Evolutionary conservation across 108 stramenopile genomes (phyloP).

Genomic region (Skeletonema marinoi): DNA sequence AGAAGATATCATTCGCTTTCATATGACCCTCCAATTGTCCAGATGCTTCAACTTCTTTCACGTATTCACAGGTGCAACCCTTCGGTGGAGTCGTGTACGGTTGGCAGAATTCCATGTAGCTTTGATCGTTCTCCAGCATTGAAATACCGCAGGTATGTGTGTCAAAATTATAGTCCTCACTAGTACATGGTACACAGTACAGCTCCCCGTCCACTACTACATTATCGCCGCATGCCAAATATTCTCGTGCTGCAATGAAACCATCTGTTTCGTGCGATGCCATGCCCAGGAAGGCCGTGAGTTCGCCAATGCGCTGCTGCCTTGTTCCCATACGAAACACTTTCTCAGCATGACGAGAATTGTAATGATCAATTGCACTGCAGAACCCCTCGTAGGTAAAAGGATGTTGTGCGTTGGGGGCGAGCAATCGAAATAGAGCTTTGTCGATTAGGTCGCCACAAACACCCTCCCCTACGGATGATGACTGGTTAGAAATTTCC

Average conservation of each 20-base stretch:
- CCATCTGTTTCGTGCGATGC: slow-evolving; percentile 37
- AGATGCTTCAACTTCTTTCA: slow-evolving; percentile 35
- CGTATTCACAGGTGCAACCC: slow-evolving; percentile 31
- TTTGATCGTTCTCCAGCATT: slow-evolving; percentile 35
- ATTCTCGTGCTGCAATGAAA: slow-evolving; percentile 20
- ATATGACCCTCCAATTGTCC: slow-evolving; percentile 29
- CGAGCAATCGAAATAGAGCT: slow-evolving; percentile 11
- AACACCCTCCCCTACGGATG: slow-evolving; percentile 16
- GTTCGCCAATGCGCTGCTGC: slow-evolving; percentile 17
- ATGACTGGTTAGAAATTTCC: background rate
- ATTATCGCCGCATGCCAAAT: slow-evolving; percentile 36
- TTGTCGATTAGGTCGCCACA: slow-evolving; percentile 19
- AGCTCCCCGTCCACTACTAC: slow-evolving; percentile 3
- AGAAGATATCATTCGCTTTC: slow-evolving; percentile 31
- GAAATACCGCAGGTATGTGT: slow-evolving; percentile 26
- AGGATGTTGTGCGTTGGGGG: slow-evolving; percentile 21
- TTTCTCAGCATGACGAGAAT: slow-evolving; percentile 35
- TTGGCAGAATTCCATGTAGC: slow-evolving; percentile 27
- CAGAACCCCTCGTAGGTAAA: slow-evolving; percentile 37
- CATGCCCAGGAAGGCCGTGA: slow-evolving; percentile 34
- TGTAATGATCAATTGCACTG: slow-evolving; percentile 26
- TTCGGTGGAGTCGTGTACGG: slow-evolving; percentile 32
- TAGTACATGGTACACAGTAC: slow-evolving; percentile 27
- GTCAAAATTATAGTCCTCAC: slow-evolving; percentile 20
- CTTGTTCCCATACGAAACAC: slow-evolving; percentile 26